These are phyloP conservation scores for Schizothecium vesticola DNA, from an alignment of 495 filamentous ascomycete genomes.

Conservation along the genomic window DNA sequence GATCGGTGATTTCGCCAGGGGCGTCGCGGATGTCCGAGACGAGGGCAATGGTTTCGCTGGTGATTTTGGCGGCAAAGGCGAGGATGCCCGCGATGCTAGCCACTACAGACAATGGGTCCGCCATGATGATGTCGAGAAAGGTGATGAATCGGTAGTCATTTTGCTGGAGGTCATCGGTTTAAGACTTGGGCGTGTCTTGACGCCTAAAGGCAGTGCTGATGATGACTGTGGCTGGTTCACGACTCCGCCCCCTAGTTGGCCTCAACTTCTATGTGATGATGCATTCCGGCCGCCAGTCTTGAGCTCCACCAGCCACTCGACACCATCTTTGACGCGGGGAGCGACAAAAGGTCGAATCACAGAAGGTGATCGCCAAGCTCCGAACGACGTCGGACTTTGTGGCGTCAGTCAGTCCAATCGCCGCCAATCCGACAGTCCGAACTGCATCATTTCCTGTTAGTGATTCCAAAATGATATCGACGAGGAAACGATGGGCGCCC, in stretches of 20 bases:
- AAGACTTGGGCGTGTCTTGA: not conserved
- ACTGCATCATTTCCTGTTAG: not conserved
- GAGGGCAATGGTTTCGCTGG: constrained; percentile 13
- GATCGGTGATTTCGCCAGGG: constrained; percentile 16
- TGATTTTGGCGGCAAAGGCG: constrained; percentile 16
- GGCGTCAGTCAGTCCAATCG: not conserved
- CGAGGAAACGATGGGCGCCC: not conserved
- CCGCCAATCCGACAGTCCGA: not conserved
- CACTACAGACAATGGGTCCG: constrained; percentile 18
- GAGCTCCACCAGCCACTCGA: not conserved
- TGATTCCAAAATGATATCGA: not conserved
- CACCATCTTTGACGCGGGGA: not conserved
- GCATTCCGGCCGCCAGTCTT: not conserved
- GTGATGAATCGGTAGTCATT: not conserved
- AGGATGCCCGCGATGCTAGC: constrained; percentile 17
- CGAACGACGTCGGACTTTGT: not conserved
- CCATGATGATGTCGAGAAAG: constrained; percentile 4
- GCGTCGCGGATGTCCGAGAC: constrained; percentile 16
- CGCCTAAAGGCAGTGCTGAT: not conserved
- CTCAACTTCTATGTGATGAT: not conserved
- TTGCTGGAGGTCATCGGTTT: not conserved
- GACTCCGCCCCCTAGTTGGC: not conserved
- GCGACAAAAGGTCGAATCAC: not conserved
- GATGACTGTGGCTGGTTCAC: not conserved
- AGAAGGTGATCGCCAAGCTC: not conserved